Base-by-base conservation (phyloP, 345 rosid species). In the Kandelia obovata region DNA sequence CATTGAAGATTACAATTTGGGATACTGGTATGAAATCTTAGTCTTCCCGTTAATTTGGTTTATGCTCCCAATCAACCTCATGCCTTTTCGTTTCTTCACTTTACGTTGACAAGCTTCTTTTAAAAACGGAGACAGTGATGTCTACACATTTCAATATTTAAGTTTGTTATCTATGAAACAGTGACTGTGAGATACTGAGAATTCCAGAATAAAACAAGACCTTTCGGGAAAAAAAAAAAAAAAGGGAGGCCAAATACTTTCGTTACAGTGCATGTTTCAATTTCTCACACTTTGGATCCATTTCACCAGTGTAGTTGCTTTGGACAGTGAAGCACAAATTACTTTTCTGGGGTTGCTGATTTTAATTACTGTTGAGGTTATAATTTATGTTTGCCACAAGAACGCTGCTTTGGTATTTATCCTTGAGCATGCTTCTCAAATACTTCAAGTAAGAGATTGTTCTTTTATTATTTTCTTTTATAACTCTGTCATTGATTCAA, bases 1-100 rank as follows among this genome's bases (percentile, higher is more conserved):
- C 86, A 74, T 72, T 93, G 62, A 93, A 93, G 87, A 87, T 93
- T 51, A 93, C 98, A 47, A 91, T 93, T 21, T 93, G 98, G 98
- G 98, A 93, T 76, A 93, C 98, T 56, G 97, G 98, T 93, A 77
- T 61, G 76, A 34, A 25, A 23, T 52, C 66, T 43, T 55, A 23
- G 3, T 55, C 13, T 17, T 31, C 73, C 57, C 51, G 17, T 61
- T 17, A n/a, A 20, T 73, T 37, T 35, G 25, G 19, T 69, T 52
- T 53, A 31, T 23, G 32, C 7, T 53, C 15, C 46, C 57, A 16
- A n/a, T 20, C 51, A n/a, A 25, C 5, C 19, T 17, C 17, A 11
- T 47, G 3, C 2, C 39, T 23, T 32, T 39, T 55, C 32, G 19
- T 67, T 61, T 28, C 60, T 62, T 15, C 52, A 60, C 46, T 53